phyloP scores from a whole-genome alignment of 345 rosid genomes.

The Dovyalis caffra region DNA sequence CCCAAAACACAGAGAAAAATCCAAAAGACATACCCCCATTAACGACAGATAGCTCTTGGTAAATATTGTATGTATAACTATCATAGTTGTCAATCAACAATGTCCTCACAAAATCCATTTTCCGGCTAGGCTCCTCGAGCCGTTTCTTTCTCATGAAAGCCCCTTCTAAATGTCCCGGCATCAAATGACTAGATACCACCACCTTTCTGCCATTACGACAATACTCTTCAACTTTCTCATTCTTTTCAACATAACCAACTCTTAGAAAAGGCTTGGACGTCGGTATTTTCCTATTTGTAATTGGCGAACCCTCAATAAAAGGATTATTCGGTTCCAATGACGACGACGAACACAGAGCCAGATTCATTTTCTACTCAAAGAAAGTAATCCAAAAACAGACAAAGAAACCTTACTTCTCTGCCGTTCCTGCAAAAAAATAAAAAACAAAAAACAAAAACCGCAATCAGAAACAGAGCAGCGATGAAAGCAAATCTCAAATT shows the following conservation, averaged over 20 bases:
- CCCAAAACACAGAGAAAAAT: not conserved
- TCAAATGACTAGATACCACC: conserved; percentile 35
- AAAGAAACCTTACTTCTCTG: too few relatives aligned
- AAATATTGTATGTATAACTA: conserved; percentile 91
- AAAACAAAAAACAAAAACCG: too few relatives aligned
- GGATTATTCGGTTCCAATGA: conserved; percentile 42
- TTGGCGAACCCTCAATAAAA: conserved; percentile 35
- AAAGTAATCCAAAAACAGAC: too few relatives aligned
- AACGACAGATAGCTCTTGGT: conserved; percentile 73
- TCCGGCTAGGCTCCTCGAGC: conserved; percentile 42
- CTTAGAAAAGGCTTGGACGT: conserved; percentile 30
- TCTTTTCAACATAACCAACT: conserved; percentile 31
- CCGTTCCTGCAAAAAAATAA: too few relatives aligned
- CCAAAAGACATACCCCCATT: conserved; percentile 61
- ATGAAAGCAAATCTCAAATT: too few relatives aligned
- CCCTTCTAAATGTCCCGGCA: conserved; percentile 58
- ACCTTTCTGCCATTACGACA: conserved; percentile 24
- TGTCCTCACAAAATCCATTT: conserved; percentile 70
- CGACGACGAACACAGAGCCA: conserved; percentile 32
- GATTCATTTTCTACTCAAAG: conserved; percentile 33
- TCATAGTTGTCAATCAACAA: conserved; percentile 91
- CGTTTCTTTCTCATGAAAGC: conserved; percentile 40
- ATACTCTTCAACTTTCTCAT: conserved; percentile 21
- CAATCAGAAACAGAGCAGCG: too few relatives aligned
- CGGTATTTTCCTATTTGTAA: not conserved